Base-by-base conservation (phyloP, 2,329 filamentous ascomycete species). In the Xylaria arbuscula region DNA sequence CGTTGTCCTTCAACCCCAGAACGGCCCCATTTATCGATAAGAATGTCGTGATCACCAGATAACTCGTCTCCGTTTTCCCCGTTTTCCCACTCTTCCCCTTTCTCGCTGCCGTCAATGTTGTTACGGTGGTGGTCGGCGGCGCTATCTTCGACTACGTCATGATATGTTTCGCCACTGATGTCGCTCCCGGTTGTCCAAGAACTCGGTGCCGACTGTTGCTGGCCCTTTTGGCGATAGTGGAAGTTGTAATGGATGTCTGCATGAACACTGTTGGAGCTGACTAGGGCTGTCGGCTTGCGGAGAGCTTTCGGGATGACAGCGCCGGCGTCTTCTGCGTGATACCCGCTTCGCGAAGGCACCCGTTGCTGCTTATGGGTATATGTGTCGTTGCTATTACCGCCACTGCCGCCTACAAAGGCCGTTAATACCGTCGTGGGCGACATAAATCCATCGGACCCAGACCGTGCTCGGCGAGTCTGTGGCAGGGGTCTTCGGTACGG, bases 301-400 rank as follows among this genome's bases (percentile, higher is more conserved):
- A 24, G n/a, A 36, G 17, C 62, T 28, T 28, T 28, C 54, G 45
- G 32, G 32, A 59, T 22, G 42, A 40, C 19, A 40, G 10, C 45
- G 34, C 34, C 36, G 17, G 32, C 34, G 51, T 64, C 61, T 61
- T 34, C 19, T 53, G 50, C 48, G 34, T 47, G 66, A 40, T 54
- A 56, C 47, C 32, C 51, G 55, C 53, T 28, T 55, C 28, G 60
- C 24, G 32, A 45, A 56, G 45, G 34, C 8, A 11, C 45, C 53
- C 47, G 65, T 38, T 56, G 64, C n/a, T 63, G 65, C 48, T 61
- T 69, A 64, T 68, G 64, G 15, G 64, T 66, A 45, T 70, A 64
- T 9, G 56, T 28, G 53, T 50, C 56, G 45, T 34, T 56, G 32
- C 11, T 55, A 50, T 32, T 45, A 15, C 22, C 45, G 17, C 56